Percentiles rank a stretch among this genome's conserved stretches.
These are phyloP conservation scores for Polysphondylium violaceum DNA, from an alignment of 78 protist species.

Conservation along the genomic window DNA sequence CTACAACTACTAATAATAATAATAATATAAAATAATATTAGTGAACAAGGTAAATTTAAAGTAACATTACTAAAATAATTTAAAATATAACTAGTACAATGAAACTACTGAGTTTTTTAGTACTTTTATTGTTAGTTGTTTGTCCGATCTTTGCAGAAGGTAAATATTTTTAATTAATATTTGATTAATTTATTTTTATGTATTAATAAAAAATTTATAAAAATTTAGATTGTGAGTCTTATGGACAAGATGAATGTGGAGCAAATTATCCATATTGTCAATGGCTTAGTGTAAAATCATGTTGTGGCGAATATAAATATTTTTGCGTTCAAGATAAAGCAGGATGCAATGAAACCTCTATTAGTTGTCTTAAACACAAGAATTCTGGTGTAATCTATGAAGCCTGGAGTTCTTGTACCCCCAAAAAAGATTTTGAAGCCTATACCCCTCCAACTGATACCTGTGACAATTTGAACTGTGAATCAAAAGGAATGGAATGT, in stretches of 20 bases:
- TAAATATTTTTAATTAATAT: no score
- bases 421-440: neutral
- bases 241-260: slow-evolving; percentile 15
- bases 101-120: no score
- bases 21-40: no score
- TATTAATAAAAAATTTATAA: no score
- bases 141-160: no score
- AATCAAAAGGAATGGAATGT: neutral
- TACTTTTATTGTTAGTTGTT: no score
- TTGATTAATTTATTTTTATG: no score
- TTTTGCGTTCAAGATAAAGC: neutral
- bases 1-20: no score
- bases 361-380: slow-evolving; percentile 11
- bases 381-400: slow-evolving; percentile 29
- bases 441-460: neutral
- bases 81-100: no score
- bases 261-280: neutral
- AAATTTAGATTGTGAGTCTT: slow-evolving; percentile 14
- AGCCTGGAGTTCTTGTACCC: slow-evolving; percentile 44
- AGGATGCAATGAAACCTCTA: neutral
- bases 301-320: slow-evolving; percentile 34
- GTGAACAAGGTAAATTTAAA: no score
- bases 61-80: no score
- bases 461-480: slow-evolving; percentile 27
- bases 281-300: neutral